A percentile compares a stretch with the other conserved stretches of the same genome.
Evolutionary conservation across 345 rosid species (phyloP).

Genomic region (Erodium maritimum): DNA sequence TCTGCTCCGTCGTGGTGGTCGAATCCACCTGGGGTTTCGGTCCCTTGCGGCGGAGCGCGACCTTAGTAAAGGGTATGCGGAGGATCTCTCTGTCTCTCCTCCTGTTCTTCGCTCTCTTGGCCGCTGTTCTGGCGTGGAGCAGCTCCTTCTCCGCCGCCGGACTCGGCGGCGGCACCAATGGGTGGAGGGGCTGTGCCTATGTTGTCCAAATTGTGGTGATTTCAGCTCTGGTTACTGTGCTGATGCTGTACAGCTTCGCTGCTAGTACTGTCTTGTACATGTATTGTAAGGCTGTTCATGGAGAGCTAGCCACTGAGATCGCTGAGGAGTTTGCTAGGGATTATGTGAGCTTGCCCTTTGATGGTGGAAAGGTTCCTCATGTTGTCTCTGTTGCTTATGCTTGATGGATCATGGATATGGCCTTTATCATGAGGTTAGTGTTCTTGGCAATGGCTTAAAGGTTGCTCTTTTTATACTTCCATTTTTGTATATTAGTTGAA

Average conservation of each 20-base stretch:
- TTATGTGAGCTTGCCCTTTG: conserved; percentile 67
- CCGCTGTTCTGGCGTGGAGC: conserved; percentile 20
- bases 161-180: conserved; percentile 6
- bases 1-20: conserved; percentile 39
- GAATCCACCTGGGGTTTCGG: conserved; percentile 53
- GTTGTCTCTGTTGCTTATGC: conserved; percentile 42
- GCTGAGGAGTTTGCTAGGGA: too few relatives aligned
- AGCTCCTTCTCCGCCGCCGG: conserved; percentile 9
- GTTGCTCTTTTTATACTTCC: too few relatives aligned
- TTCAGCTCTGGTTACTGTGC: conserved; percentile 20
- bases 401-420: neutral
- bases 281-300: conserved; percentile 53
- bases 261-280: conserved; percentile 49
- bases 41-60: conserved; percentile 48
- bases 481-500: too few relatives aligned
- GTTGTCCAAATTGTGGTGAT: conserved; percentile 34
- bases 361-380: conserved; percentile 60
- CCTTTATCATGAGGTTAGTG: too few relatives aligned
- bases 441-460: neutral
- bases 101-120: conserved; percentile 16
- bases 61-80: conserved; percentile 38
- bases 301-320: conserved; percentile 63
- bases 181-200: conserved; percentile 33
- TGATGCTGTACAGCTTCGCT: conserved; percentile 33
- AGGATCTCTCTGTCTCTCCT: conserved; percentile 25